Evolutionary conservation across 257 asterid genomes (phyloP).

Genomic region (Mitragyna speciosa): DNA sequence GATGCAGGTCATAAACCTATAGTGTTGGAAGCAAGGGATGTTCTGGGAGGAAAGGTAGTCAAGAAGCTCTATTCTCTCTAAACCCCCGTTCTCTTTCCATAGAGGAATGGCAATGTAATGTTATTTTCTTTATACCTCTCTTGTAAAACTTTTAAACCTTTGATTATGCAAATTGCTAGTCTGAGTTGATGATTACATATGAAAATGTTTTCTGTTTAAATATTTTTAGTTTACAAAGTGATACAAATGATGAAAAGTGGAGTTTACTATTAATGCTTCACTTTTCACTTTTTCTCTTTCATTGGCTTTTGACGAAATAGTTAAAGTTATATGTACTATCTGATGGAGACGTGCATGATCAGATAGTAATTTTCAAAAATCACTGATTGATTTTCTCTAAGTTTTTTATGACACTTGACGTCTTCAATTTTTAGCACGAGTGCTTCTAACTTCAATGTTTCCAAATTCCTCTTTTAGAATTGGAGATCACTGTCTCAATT

Average conservation of each 20-base stretch:
- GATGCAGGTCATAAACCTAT: constrained; percentile 98
- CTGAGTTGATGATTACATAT: neutral
- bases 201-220: neutral
- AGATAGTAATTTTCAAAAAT: neutral
- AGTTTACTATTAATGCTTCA: neutral
- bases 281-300: neutral
- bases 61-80: constrained; percentile 2
- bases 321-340: neutral
- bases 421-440: neutral
- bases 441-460: neutral
- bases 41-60: constrained; percentile 88
- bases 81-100: neutral
- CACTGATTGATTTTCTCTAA: neutral
- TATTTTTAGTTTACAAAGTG: neutral
- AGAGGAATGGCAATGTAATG: neutral
- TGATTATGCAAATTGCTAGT: neutral
- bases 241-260: neutral
- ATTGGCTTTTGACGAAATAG: neutral
- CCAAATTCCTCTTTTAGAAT: neutral
- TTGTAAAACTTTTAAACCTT: neutral
- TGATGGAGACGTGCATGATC: neutral
- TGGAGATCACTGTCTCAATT: neutral
- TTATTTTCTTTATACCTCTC: neutral
- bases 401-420: neutral
- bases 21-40: constrained; percentile 91